phyloP scores from a whole-genome alignment of 2,329 filamentous ascomycete genomes.

The Tolypocladium ophioglossoides region DNA sequence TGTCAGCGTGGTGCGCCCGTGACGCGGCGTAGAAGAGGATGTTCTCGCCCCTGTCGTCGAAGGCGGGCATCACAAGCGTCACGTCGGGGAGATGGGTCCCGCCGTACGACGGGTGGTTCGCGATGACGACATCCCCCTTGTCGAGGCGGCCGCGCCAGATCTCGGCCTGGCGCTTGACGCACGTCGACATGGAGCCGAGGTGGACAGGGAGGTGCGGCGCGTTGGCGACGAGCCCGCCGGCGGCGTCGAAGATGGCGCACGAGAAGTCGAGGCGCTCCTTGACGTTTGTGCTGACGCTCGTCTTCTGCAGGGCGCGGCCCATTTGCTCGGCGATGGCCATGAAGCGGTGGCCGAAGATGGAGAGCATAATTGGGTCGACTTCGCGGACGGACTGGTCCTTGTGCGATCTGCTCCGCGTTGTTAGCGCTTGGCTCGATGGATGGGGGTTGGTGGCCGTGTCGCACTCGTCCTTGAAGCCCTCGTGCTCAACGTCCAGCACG shows the following conservation, averaged over 20 bases:
- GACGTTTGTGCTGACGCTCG: constrained; percentile 67
- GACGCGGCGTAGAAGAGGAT: constrained; percentile 45
- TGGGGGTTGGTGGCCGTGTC: neutral
- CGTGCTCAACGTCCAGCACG: constrained; percentile 26
- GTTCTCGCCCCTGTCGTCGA: constrained; percentile 40
- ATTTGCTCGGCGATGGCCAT: constrained; percentile 82
- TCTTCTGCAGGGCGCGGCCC: constrained; percentile 69
- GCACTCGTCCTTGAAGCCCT: constrained; percentile 62
- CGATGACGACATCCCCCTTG: constrained; percentile 24
- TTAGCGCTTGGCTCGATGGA: neutral
- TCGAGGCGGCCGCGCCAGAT: constrained; percentile 47
- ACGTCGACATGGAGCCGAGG: constrained; percentile 68
- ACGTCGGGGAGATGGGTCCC: constrained; percentile 29
- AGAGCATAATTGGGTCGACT: constrained; percentile 53
- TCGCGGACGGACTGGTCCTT: constrained; percentile 24
- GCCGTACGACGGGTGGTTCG: constrained; percentile 23
- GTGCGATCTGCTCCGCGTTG: constrained; percentile 66
- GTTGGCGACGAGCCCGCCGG: constrained; percentile 64
- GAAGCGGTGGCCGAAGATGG: constrained; percentile 70
- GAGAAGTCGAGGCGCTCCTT: constrained; percentile 76
- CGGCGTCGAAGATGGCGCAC: constrained; percentile 67
- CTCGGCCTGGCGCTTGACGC: constrained; percentile 56
- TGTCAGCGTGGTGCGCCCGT: constrained; percentile 35
- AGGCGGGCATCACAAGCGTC: constrained; percentile 25
- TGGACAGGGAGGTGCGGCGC: constrained; percentile 69